phyloP scores from a whole-genome alignment of 2,329 filamentous ascomycete species.

The Colletotrichum australisinense region DNA sequence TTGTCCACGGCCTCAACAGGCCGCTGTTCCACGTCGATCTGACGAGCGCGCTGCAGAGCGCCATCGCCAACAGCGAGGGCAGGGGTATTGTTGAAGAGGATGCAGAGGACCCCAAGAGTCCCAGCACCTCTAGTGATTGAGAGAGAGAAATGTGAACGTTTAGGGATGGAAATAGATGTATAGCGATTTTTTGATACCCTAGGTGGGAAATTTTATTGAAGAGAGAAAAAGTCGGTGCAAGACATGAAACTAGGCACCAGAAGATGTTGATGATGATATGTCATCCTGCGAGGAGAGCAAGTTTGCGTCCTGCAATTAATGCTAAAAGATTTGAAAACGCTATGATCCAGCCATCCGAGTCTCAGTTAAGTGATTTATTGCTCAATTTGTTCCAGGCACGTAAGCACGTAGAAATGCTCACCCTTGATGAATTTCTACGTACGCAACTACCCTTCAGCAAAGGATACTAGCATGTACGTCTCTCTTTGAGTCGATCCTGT shows the following conservation, averaged over 20 bases:
- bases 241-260: neutral
- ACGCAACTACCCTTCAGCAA: too few species aligned
- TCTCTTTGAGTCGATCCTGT: too few species aligned
- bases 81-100: conserved; percentile 48
- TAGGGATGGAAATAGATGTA: conserved; percentile 2
- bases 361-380: too few species aligned
- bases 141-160: neutral
- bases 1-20: conserved; percentile 87
- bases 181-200: conserved; percentile 34
- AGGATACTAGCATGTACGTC: too few species aligned
- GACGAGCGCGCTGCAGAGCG: conserved; percentile 88
- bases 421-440: too few species aligned
- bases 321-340: neutral
- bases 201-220: conserved; percentile 18
- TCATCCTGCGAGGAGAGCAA: neutral
- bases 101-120: conserved; percentile 9
- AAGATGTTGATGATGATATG: neutral
- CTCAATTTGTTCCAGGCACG: too few species aligned
- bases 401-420: too few species aligned
- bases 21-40: conserved; percentile 96
- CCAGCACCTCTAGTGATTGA: conserved; percentile 19
- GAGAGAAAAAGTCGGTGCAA: neutral
- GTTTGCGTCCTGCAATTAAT: neutral
- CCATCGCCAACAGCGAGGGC: conserved; percentile 81
- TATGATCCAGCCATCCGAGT: too few species aligned